These are phyloP conservation scores for Calonectria crousiana DNA, from an alignment of 2,329 filamentous ascomycete species.

Conservation along the genomic window DNA sequence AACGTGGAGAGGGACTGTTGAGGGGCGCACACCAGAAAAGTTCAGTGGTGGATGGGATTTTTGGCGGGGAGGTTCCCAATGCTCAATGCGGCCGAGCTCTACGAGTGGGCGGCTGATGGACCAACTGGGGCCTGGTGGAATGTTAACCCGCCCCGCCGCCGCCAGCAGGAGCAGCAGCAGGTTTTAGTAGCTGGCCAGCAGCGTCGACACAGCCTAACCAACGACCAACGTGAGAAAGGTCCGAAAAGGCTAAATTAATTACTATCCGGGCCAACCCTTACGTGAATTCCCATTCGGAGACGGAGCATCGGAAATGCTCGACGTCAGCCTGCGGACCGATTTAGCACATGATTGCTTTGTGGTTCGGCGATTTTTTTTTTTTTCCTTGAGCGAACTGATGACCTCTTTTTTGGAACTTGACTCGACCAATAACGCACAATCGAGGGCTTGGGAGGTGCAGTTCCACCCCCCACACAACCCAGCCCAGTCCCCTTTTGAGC, in stretches of 20 bases:
- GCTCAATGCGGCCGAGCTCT: constrained; percentile 26
- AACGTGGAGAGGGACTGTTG: constrained; percentile 41
- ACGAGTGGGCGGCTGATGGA: constrained; percentile 6
- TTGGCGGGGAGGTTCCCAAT: constrained; percentile 48
- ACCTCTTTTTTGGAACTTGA: constrained; percentile 13
- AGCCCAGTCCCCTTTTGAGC: constrained; percentile 6
- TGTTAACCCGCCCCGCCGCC: constrained; percentile 45
- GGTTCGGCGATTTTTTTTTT: background rate
- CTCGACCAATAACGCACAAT: constrained; percentile 12
- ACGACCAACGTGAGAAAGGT: background rate
- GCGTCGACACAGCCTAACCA: background rate
- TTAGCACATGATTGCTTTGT: background rate
- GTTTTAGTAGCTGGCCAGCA: background rate
- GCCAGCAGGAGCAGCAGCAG: background rate
- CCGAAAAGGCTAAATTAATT: constrained; percentile 9
- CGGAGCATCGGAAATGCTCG: background rate
- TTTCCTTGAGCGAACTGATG: background rate
- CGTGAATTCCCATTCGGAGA: background rate
- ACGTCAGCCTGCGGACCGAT: background rate
- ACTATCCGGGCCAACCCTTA: background rate
- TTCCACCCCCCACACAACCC: constrained; percentile 10
- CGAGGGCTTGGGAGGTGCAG: constrained; percentile 21
- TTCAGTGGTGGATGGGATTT: constrained; percentile 49
- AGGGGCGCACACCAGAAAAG: constrained; percentile 49
- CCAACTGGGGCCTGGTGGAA: constrained; percentile 32